Base-by-base conservation (phyloP, 179 eudicot genomes). In the Silene noctiflora region DNA sequence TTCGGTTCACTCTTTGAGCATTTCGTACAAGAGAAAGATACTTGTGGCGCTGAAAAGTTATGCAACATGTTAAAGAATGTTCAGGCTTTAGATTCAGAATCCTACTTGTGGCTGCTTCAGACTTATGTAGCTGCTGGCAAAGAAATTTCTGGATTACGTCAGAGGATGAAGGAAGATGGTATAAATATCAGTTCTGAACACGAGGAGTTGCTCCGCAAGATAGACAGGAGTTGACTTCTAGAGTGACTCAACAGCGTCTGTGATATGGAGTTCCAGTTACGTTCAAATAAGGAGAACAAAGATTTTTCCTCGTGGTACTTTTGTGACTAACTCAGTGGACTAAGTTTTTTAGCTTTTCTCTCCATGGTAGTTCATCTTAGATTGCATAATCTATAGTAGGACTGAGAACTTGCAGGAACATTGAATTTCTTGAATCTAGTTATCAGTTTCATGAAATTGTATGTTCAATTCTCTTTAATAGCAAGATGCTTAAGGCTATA, bases 41-140 rank as follows among this genome's bases (percentile, higher is more conserved):
- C 85, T 9, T 76, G 83, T 73, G 79, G 90, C 12, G 93, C 88
- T 25, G 94, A 91, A 76, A 73, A 81, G 55, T 82, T 91, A 21
- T 83, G 79, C 76, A 61, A 75, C 66, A 67, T 83, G 78, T 61
- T 89, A 74, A 83, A 77, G 86, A 84, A 58, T 70, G 76, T 75
- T 24, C 75, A 81, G 27, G 56, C 70, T 76, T 81, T 89, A 58
- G 85, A 85, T 75, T 75, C 77, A 19, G 35, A 63, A 61, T 79
- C 80, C 63, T 88, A 87, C 78, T 25, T 35, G 42, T 61, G 77
- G 31, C 85, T 91, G 84, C 84, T 91, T 75, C 77, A 74, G 72
- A 87, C 75, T 25, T 88, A 93, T 69, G 81, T 68, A 21, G 90
- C 85, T 63, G 89, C 91, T 72, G 93, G 84, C 11, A 83, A 72